phyloP scores from a whole-genome alignment of 164 flowering plant genomes.

The Vitis amurensis region DNA sequence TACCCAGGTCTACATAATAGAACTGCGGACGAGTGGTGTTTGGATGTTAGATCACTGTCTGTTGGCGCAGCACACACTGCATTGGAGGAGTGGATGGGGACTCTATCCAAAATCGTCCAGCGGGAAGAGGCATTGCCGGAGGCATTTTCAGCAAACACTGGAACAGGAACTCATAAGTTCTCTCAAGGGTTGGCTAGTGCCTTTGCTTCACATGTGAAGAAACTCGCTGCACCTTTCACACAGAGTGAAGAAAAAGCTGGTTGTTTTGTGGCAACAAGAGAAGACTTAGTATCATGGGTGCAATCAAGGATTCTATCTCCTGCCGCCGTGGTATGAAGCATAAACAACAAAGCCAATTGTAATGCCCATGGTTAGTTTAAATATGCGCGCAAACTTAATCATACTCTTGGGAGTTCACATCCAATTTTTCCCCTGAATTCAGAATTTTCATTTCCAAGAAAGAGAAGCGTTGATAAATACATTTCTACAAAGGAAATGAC shows the following conservation, averaged over 20 bases:
- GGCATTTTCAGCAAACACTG: slow-evolving; percentile 65
- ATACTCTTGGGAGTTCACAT: too few species aligned
- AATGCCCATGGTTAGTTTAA: neutral
- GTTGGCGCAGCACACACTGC: slow-evolving; percentile 95
- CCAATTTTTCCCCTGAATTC: too few species aligned
- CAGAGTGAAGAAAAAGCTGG: slow-evolving; percentile 68
- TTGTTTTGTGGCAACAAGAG: slow-evolving; percentile 62
- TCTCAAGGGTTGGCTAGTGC: slow-evolving; percentile 72
- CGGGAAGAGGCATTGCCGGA: slow-evolving; percentile 63
- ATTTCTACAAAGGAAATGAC: too few species aligned
- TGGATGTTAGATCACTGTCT: slow-evolving; percentile 77
- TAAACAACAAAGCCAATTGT: neutral
- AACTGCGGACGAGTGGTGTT: slow-evolving; percentile 66
- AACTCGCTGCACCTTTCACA: slow-evolving; percentile 71
- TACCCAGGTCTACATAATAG: slow-evolving; percentile 81
- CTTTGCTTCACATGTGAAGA: slow-evolving; percentile 69
- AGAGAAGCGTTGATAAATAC: too few species aligned
- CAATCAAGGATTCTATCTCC: slow-evolving; percentile 35
- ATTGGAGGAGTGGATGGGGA: slow-evolving; percentile 87
- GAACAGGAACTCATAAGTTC: slow-evolving; percentile 79
- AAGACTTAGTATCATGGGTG: slow-evolving; percentile 69
- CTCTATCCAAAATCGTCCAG: slow-evolving; percentile 47
- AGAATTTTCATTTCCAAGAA: too few species aligned
- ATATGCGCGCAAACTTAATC: neutral
- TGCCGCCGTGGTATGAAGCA: slow-evolving; percentile 21